phyloP scores from a whole-genome alignment of 179 eudicot species.

The Monotropa hypopitys region DNA sequence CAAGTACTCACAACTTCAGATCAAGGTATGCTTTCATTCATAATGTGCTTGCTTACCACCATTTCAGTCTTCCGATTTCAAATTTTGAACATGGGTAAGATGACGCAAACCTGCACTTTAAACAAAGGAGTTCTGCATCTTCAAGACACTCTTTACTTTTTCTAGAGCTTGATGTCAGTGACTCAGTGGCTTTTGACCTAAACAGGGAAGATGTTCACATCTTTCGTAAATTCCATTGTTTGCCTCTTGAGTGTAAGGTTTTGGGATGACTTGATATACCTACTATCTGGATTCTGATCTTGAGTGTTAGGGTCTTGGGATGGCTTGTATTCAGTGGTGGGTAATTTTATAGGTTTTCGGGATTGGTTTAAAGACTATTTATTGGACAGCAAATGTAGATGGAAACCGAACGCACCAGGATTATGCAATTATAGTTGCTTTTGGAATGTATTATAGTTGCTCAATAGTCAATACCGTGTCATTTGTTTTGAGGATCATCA shows the following conservation, averaged over 20 bases:
- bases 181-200: no score
- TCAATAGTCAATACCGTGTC: no score
- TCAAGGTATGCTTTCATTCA: constrained; percentile 23
- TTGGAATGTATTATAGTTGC: no score
- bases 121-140: background rate
- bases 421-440: no score
- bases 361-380: no score
- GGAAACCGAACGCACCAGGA: no score
- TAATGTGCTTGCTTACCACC: background rate
- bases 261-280: background rate
- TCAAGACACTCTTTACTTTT: background rate
- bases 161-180: no score
- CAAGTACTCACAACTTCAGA: constrained; percentile 27
- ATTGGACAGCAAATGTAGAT: no score
- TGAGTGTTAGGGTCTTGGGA: background rate
- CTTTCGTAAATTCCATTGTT: background rate
- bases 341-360: no score
- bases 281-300: background rate
- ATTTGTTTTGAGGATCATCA: no score
- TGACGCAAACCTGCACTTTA: no score
- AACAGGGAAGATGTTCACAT: background rate
- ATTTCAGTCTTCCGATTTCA: no score
- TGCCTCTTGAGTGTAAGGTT: background rate
- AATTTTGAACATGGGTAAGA: background rate
- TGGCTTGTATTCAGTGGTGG: background rate